Evolutionary conservation across 169 alveolate genomes (phyloP).

Genomic region (Eimeria praecox): DNA sequence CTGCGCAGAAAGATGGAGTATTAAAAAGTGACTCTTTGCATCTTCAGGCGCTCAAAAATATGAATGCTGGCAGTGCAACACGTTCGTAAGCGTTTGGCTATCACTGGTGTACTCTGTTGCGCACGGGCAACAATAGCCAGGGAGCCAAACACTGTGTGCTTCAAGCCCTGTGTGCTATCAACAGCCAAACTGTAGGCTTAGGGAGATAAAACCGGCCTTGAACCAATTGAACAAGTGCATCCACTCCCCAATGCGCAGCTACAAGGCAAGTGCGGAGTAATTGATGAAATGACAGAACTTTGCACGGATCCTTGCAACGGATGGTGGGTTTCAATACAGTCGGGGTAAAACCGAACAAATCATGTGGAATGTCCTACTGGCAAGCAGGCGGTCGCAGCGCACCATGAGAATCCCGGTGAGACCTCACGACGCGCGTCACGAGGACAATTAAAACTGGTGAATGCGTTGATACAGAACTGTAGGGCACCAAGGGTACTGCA

Average conservation of each 20-base stretch:
- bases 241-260: neutral
- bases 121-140: neutral
- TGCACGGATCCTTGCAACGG: neutral
- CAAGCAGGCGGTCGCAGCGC: neutral
- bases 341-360: neutral
- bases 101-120: neutral
- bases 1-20: neutral
- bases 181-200: neutral
- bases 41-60: neutral
- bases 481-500: neutral
- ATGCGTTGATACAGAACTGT: neutral
- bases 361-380: neutral
- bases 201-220: neutral
- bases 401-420: neutral
- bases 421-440: neutral
- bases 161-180: neutral
- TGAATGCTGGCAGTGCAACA: neutral
- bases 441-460: neutral
- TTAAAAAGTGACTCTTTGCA: slow-evolving; percentile 12
- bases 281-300: neutral
- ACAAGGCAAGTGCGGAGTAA: neutral
- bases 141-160: neutral
- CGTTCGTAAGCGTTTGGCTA: neutral
- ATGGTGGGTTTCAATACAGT: neutral
- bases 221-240: neutral